Conservation (phyloP, 2,329 filamentous ascomycete genomes). For the Epicoccum sorghinum region DNA sequence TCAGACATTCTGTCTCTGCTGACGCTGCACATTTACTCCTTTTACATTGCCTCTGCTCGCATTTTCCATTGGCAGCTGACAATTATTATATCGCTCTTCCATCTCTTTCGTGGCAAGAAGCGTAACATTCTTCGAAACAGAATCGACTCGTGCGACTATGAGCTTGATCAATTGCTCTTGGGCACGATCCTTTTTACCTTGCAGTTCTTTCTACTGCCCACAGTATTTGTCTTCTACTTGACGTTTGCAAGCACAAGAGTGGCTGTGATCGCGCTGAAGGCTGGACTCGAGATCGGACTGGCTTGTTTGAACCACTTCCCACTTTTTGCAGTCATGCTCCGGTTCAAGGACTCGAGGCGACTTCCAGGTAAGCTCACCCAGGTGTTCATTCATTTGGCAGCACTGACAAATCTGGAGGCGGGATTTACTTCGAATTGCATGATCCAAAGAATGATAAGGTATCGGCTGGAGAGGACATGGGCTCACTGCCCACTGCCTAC, state of each 20-base stretch:
- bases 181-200: conserved; percentile 97
- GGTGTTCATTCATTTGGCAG: too few relatives aligned
- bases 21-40: conserved; percentile 96
- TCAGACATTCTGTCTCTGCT: conserved; percentile 90
- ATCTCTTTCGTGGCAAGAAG: conserved; percentile 97
- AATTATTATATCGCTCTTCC: conserved; percentile 96
- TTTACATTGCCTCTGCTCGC: conserved; percentile 93
- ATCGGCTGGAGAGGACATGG: conserved; percentile 44
- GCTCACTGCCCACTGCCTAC: conserved; percentile 68
- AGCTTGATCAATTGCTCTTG: conserved; percentile 92
- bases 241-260: conserved; percentile 95
- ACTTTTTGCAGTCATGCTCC: conserved; percentile 93
- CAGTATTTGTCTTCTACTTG: conserved; percentile 94
- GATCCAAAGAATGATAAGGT: conserved; percentile 62
- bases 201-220: conserved; percentile 92
- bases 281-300: conserved; percentile 85
- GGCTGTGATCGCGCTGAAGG: conserved; percentile 93
- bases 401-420: conserved; percentile 54
- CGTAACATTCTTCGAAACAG: conserved; percentile 95
- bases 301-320: conserved; percentile 98
- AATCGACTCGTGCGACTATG: conserved; percentile 98
- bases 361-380: conserved; percentile 69
- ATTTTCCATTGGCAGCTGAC: conserved; percentile 99
- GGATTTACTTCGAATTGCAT: conserved; percentile 88
- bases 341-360: conserved; percentile 88